A percentile compares a stretch with the other conserved stretches of the same genome.
Conservation (phyloP, 2,329 filamentous ascomycete species). For the Calonectria leucothoes region DNA sequence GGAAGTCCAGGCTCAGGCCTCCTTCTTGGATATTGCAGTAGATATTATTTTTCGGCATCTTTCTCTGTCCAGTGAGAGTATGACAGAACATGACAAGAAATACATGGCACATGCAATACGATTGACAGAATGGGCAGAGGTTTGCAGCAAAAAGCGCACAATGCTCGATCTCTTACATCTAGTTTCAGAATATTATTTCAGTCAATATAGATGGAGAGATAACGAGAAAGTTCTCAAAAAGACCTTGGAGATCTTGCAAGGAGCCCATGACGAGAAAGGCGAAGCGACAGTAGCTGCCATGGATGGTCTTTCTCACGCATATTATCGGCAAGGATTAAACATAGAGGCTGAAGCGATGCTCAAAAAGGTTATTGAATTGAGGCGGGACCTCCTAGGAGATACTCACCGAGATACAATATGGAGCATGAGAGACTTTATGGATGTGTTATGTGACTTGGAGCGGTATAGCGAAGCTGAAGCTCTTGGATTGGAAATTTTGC, state of each 20-base stretch:
- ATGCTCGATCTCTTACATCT: constrained; percentile 23
- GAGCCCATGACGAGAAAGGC: constrained; percentile 12
- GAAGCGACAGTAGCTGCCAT: neutral
- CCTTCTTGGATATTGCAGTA: constrained; percentile 39
- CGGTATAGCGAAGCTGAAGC: neutral
- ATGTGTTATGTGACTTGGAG: neutral
- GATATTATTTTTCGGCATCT: constrained; percentile 35
- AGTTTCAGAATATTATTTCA: constrained; percentile 35
- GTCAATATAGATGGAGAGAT: constrained; percentile 33
- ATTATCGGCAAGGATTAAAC: accelerated
- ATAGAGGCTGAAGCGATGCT: neutral
- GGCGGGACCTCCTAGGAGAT: neutral
- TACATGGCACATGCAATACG: constrained; percentile 44
- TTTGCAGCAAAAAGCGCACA: constrained; percentile 25
- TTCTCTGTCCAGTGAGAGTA: constrained; percentile 24
- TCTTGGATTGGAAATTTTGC: neutral
- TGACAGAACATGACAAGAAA: constrained; percentile 39
- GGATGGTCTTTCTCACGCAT: neutral
- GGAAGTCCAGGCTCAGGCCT: constrained; percentile 1
- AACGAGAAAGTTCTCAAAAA: neutral
- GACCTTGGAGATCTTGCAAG: neutral
- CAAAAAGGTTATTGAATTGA: neutral
- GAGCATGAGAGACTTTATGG: neutral
- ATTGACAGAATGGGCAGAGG: constrained; percentile 38
- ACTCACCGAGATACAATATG: constrained; percentile 5